Conservation (phyloP, 352 stramenopile genomes). For the Peronospora belbahrii region DNA sequence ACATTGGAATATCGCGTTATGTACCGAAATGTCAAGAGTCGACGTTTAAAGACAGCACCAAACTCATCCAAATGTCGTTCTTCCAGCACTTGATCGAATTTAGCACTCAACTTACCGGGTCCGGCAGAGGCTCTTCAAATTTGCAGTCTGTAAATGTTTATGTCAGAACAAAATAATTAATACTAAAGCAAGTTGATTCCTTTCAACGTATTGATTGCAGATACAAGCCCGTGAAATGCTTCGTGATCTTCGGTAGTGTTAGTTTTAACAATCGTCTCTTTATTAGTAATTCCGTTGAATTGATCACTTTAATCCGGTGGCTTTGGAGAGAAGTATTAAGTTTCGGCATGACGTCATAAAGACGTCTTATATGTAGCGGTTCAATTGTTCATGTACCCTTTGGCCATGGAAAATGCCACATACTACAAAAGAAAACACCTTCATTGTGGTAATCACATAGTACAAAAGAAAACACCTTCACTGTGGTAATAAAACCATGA, state of each 20-base stretch:
- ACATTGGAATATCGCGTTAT: not conserved
- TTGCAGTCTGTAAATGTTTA: slow-evolving; percentile 37
- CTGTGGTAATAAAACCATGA: no score
- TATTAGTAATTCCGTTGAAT: no score
- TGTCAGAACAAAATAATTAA: not conserved
- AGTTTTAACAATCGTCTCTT: no score
- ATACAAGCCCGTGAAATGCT: no score
- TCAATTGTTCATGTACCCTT: slow-evolving; percentile 23
- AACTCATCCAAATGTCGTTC: slow-evolving; percentile 48
- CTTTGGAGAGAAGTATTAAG: slow-evolving; percentile 28
- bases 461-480: no score
- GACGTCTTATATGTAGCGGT: slow-evolving; percentile 3
- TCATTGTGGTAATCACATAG: no score
- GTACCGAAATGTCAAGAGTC: slow-evolving; percentile 49
- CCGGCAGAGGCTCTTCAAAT: slow-evolving; percentile 70
- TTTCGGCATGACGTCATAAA: slow-evolving; percentile 7
- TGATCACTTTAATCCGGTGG: slow-evolving; percentile 50
- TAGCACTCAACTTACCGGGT: slow-evolving; percentile 42
- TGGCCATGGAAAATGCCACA: slow-evolving; percentile 47
- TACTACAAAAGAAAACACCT: not conserved
- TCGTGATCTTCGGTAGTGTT: no score
- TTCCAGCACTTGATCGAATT: slow-evolving; percentile 37
- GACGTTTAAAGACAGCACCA: slow-evolving; percentile 50
- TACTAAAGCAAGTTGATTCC: no score
- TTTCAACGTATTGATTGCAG: not conserved